Base-by-base conservation (phyloP, 768 basidiomycete species). In the Russula sp. region DNA sequence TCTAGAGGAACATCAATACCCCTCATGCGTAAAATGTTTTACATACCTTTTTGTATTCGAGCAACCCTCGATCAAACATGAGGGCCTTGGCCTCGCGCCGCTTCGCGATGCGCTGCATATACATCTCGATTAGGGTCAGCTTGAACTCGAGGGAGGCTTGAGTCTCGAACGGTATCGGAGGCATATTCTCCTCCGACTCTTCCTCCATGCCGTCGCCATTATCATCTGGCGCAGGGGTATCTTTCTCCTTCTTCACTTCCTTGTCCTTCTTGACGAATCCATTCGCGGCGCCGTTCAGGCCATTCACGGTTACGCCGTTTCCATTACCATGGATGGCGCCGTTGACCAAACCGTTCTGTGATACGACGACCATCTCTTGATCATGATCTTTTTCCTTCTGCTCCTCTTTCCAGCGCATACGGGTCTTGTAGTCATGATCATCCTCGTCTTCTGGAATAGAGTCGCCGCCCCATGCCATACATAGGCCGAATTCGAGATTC, bases 401-500 rank as follows among this genome's bases (percentile, higher is more conserved):
- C 58, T 77, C 77, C 66, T 79, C 80, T 16, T 72, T 68, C 73
- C 75, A 76, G 29, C 73, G 73, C 47, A 70, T 72, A 7, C 78
- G 69, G 18, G 72, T 87, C 63, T 81, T 81, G 47, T 90, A 88
- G 66, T 89, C 89, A 7, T 75, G 74, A 64, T 93, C 92, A 64
- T 86, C 83, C 64, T 86, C 86, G 66, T 91, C 92, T 66, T 92
- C 89, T 2, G 79, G 75, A 57, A 87, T 85, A 66, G 87, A 78
- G 68, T 91, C 90, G 2, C 96, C 97, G 1, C 89, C 94, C 70
- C 84, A 96, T 36, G 85, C 81, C 22, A 82, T 77, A 63, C 92
- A 92, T n/a, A 94, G 75, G 2, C 92, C 96, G 68, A 98, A 98
- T 71, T 98, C 95, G 65, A 99, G 78, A 70, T 98, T 93, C 73